Conservation (phyloP, 495 filamentous ascomycete species). For the Opeltia flavorubescens region DNA sequence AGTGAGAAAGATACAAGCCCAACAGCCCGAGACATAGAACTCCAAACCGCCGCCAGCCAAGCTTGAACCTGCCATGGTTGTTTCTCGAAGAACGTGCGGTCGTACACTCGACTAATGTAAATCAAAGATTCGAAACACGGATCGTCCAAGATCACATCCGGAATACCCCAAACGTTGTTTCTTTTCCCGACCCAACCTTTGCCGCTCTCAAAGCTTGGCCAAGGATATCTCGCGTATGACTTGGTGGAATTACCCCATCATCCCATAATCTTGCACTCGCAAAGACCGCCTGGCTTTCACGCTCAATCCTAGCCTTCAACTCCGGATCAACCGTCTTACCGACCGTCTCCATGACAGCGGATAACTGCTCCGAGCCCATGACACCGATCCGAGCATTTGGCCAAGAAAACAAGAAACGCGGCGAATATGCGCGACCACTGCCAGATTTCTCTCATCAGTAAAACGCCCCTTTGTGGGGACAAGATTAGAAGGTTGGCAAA, state of each 20-base stretch:
- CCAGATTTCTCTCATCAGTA: background rate
- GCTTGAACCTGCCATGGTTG: background rate
- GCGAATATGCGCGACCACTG: constrained; percentile 84
- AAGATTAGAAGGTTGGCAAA: background rate
- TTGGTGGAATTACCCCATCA: constrained; percentile 84
- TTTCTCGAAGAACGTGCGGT: too few relatives aligned
- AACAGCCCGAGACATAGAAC: background rate
- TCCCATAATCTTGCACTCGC: constrained; percentile 88
- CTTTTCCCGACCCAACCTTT: constrained; percentile 47
- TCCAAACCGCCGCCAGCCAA: background rate
- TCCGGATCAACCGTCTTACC: constrained; percentile 71
- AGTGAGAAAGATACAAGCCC: background rate
- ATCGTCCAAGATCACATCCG: constrained; percentile 78
- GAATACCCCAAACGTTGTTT: constrained; percentile 86
- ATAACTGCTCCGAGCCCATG: constrained; percentile 91
- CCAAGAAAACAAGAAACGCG: constrained; percentile 93
- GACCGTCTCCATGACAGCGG: constrained; percentile 86
- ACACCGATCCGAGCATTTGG: constrained; percentile 89
- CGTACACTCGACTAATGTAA: too few relatives aligned
- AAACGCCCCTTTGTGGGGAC: background rate
- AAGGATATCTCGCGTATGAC: constrained; percentile 71
- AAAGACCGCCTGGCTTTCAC: constrained; percentile 79
- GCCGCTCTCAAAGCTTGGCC: constrained; percentile 73
- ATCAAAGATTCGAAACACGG: background rate
- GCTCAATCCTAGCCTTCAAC: constrained; percentile 72